Conservation (phyloP, 345 rosid species). For the Eutrema heterophyllum region DNA sequence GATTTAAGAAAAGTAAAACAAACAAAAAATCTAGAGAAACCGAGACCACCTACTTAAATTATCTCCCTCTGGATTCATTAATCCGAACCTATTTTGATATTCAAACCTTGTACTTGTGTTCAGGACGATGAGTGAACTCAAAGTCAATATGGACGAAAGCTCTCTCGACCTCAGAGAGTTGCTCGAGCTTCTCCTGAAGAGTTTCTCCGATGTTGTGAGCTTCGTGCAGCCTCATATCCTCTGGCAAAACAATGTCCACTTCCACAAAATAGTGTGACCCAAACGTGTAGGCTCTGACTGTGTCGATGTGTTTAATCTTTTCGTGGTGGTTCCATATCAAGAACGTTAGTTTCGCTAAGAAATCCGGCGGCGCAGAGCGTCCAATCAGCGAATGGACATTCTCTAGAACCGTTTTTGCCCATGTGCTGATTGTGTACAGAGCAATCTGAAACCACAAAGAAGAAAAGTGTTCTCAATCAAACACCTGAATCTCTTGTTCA, state of each 20-base stretch:
- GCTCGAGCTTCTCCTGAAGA: conserved; percentile 85
- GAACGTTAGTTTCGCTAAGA: conserved; percentile 67
- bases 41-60: neutral
- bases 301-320: conserved; percentile 66
- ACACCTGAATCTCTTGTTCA: neutral
- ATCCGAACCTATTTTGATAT: neutral
- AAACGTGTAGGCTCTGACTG: conserved; percentile 77
- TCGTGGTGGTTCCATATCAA: conserved; percentile 83
- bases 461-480: neutral
- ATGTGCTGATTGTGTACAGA: conserved; percentile 63
- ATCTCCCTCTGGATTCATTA: neutral
- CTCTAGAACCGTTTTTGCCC: conserved; percentile 75
- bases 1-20: neutral
- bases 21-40: neutral
- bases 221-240: conserved; percentile 55
- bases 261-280: conserved; percentile 83
- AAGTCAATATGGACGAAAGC: conserved; percentile 87
- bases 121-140: conserved; percentile 74
- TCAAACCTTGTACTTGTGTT: conserved; percentile 50
- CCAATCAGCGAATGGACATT: conserved; percentile 66
- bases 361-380: conserved; percentile 79
- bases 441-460: conserved; percentile 52
- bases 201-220: conserved; percentile 84
- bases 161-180: conserved; percentile 71
- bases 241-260: conserved; percentile 73